These are phyloP conservation scores for Coniochaeta sp. DNA, from an alignment of 2,329 filamentous ascomycete species.

Conservation along the genomic window DNA sequence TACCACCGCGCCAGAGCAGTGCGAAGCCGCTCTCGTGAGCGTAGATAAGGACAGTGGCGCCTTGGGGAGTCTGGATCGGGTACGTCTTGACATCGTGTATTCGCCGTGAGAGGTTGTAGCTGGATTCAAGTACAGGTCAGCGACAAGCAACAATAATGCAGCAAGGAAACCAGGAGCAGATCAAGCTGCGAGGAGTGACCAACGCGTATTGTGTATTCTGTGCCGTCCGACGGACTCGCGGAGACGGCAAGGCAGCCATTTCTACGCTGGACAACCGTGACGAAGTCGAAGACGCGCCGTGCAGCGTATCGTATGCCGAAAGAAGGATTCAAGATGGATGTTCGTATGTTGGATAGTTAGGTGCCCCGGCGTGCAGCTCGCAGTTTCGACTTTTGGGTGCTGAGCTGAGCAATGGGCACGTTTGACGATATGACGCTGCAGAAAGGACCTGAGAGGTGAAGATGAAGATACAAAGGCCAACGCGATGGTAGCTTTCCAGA, in stretches of 20 bases:
- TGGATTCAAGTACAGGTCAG: conserved; percentile 18
- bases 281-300: not conserved
- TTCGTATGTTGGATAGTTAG: not conserved
- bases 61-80: conserved; percentile 54
- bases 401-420: not conserved
- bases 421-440: too few relatives aligned
- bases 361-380: not conserved
- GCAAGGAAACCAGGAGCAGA: not conserved
- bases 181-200: conserved; percentile 8
- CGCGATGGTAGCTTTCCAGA: too few relatives aligned
- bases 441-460: too few relatives aligned
- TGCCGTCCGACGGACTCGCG: conserved; percentile 37
- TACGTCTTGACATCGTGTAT: conserved; percentile 54
- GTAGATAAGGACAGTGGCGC: conserved; percentile 55
- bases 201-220: conserved; percentile 44
- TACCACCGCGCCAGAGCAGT: conserved; percentile 55
- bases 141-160: not conserved
- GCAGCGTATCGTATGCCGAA: not conserved
- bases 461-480: too few relatives aligned
- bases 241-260: conserved; percentile 18
- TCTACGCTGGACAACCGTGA: not conserved
- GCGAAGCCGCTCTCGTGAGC: conserved; percentile 57
- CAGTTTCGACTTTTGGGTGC: not conserved
- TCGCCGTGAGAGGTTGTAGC: conserved; percentile 52
- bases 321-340: not conserved